Evolutionary conservation across 2,329 filamentous ascomycete species (phyloP), one percentile per base, ranked within the genome.

Genomic region (Nothopassalora personata): DNA sequence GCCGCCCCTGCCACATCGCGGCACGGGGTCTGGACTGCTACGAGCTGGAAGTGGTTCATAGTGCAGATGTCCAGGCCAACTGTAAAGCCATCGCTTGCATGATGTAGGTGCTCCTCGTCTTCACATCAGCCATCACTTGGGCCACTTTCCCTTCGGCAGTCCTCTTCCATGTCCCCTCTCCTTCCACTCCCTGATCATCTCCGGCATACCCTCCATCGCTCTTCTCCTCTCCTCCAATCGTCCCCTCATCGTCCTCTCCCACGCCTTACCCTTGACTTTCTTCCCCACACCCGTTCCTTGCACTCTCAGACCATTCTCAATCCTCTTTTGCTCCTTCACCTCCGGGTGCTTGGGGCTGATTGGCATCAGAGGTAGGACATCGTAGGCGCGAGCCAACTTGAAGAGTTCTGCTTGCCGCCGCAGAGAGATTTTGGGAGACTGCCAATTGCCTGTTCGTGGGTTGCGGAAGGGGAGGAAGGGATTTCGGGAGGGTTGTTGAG

Each of bases 191-290:
- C 88, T 85, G 74, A 99, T 90, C 79, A 97, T 84, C 71, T 88
- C 85, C 64, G 93, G 91, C 94, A 99, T 99, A 60, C 87, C 86
- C 79, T 95, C 76, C 90, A 97, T 97, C 60, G 94, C 94, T 75
- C 90, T 84, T 82, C 88, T 89, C 77, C 91, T 86, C 79, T 89
- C 86, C 74, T 96, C 91, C 83, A 97, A 85, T 81, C 87, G 86
- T 62, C 83, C 81, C 77, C 89, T 87, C 79, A 97, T 80, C 70
- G 88, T 88, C 73, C 94, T 85, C 81, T 99, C 94, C 85, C 92
- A 90, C 68, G 86, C 82, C 77, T 97, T 93, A 75, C 94, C 94
- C 87, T 97, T 99, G 74, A 97, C 93, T 76, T 83, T 86, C 77
- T 97, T 87, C 59, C 91, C 93, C 8, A 68, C 63, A 81, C 94